Evolutionary conservation across 23 red algal genomes (phyloP).

Genomic region (Agarophyton chilense): DNA sequence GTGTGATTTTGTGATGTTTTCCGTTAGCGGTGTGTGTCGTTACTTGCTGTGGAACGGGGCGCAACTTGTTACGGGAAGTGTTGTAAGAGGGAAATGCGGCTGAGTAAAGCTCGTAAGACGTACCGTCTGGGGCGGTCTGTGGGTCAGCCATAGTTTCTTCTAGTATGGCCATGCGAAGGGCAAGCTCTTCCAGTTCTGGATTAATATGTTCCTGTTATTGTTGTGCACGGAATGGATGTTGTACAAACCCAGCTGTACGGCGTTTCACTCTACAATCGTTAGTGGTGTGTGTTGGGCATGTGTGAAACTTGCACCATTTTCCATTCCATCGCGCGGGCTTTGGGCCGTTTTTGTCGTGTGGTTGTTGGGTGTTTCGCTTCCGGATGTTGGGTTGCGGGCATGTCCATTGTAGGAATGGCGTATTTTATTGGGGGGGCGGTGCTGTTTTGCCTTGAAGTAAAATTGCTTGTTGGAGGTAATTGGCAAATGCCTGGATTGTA

Average conservation of each 20-base stretch:
- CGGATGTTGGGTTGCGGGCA: neutral
- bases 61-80: neutral
- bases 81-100: neutral
- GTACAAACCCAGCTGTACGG: neutral
- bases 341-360: neutral
- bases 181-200: neutral
- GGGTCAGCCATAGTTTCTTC: neutral
- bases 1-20: neutral
- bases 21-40: neutral
- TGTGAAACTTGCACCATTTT: neutral
- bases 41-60: neutral
- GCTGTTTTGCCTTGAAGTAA: neutral
- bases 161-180: neutral
- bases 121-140: neutral
- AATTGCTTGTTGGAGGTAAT: neutral
- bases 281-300: neutral
- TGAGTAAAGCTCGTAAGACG: neutral
- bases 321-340: neutral
- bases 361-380: neutral
- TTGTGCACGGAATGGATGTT: neutral
- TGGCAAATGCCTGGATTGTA: neutral
- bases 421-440: neutral
- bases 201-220: neutral
- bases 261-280: neutral
- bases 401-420: neutral